A percentile compares a stretch with the other conserved stretches of the same genome.
phyloP scores from a whole-genome alignment of 1,284 basidiomycete genomes.

The Cryptococcus sp. region DNA sequence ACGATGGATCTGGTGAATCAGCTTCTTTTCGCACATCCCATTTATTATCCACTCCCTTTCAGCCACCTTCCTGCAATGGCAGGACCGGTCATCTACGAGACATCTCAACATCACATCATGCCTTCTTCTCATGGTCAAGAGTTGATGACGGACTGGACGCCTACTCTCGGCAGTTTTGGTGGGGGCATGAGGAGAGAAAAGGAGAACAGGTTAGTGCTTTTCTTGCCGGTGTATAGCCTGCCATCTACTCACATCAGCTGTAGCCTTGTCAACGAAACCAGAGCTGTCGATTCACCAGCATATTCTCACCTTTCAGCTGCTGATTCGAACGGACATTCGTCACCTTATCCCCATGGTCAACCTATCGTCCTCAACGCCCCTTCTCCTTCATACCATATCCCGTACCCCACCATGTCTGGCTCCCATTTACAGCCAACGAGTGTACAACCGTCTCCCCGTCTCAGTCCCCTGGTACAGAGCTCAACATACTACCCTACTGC shows the following conservation, averaged over 20 bases:
- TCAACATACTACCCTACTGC: constrained; percentile 19
- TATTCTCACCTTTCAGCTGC: constrained; percentile 22
- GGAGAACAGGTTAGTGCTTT: constrained; percentile 14
- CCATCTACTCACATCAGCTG: neutral
- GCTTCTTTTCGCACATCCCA: too few relatives aligned
- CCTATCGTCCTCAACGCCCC: constrained; percentile 14
- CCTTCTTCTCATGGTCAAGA: constrained; percentile 20
- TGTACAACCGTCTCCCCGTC: constrained; percentile 13
- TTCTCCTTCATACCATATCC: constrained; percentile 12
- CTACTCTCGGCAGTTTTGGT: constrained; percentile 19
- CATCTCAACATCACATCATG: constrained; percentile 11
- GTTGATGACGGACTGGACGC: constrained; percentile 27
- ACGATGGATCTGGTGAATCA: too few relatives aligned
- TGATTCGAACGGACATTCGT: constrained; percentile 13
- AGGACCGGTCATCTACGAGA: constrained; percentile 24
- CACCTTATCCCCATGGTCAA: constrained; percentile 22
- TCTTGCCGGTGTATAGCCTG: neutral
- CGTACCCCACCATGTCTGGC: constrained; percentile 19
- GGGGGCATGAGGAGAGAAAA: constrained; percentile 15
- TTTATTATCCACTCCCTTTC: constrained; percentile 7
- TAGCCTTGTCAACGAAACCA: constrained; percentile 15
- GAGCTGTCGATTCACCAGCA: constrained; percentile 23
- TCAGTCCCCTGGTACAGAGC: constrained; percentile 17
- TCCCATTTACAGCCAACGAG: constrained; percentile 22
- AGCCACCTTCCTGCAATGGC: constrained; percentile 16